Evolutionary conservation across 106 monocot genomes (phyloP), one percentile per base, ranked within the genome.

Genomic region (Phalaenopsis equestris): DNA sequence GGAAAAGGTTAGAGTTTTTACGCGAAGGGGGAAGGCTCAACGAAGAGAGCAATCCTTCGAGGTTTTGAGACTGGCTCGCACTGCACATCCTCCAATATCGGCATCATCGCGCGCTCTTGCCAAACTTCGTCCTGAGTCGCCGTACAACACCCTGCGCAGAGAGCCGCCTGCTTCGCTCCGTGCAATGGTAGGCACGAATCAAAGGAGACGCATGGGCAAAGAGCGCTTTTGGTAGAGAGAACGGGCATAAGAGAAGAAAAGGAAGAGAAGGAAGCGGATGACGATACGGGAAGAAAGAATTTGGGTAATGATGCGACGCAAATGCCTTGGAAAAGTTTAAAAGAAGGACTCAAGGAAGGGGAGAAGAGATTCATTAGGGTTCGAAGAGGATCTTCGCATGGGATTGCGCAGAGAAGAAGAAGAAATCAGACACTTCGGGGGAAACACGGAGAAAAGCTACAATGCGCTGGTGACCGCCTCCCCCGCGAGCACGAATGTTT

Each of bases 1-100:
- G 8, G 5, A 21, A 23, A 61, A 48, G 42, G 75, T 16, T 8
- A 37, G 43, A 23, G 5, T 79, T 39, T 85, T 85, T 46, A 90
- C 87, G 90, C 82, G 41, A 90, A 90, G 38, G 90, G 90, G 0
- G 90, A 90, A 9, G 90, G 90, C 75, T 90, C 87, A 3, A 90
- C 81, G 56, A 90, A 90, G 67, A 90, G 83, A 42, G 81, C 87
- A 72, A 90, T 87, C 43, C 90, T 77, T 10, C 87, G 65, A 43
- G 82, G 84, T 73, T 70, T 80, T 43, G 81, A 84, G 79, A 75
- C 6, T 41, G 7, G 16, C 1, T 49, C 55, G 18, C 55, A 6
- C 48, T 74, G 58, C 5, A 38, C 79, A 24, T 82, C 79, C 10
- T 80, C 80, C 79, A 77, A 37, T 55, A 76, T 42, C 8, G 52